Conservation (phyloP, 495 filamentous ascomycete species). For the Neurospora tetraspora region DNA sequence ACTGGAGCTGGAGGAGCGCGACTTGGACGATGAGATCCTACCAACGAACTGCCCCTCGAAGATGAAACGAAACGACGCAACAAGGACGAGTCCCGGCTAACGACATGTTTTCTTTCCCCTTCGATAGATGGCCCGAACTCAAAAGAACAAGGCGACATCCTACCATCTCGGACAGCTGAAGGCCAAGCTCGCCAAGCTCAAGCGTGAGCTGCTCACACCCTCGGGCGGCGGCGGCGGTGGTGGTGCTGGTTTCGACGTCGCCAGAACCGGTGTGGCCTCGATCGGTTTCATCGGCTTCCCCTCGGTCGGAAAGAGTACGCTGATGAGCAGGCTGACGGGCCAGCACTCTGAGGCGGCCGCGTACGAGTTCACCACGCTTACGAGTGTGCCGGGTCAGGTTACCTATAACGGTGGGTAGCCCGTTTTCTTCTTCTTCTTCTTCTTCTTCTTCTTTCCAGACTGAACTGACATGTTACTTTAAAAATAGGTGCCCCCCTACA, state of each 20-base stretch:
- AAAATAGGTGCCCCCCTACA: slow-evolving; percentile 74
- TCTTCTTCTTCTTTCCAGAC: background rate
- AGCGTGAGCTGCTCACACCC: slow-evolving; percentile 88
- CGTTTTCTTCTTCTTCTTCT: background rate
- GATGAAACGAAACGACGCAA: background rate
- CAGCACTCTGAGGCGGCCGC: slow-evolving; percentile 95
- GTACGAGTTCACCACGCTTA: slow-evolving; percentile 97
- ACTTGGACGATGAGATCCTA: slow-evolving; percentile 10
- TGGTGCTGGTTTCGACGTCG: slow-evolving; percentile 94
- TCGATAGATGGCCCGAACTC: slow-evolving; percentile 78
- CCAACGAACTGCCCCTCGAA: slow-evolving; percentile 2
- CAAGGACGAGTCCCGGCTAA: background rate
- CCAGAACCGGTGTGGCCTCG: slow-evolving; percentile 92
- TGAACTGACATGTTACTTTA: background rate
- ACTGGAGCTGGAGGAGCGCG: background rate
- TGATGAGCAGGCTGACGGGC: slow-evolving; percentile 90
- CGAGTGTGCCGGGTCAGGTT: slow-evolving; percentile 94
- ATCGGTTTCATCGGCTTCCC: slow-evolving; percentile 84
- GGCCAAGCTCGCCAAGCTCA: slow-evolving; percentile 95
- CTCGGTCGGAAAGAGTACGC: slow-evolving; percentile 94
- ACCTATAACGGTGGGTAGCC: slow-evolving; percentile 64
- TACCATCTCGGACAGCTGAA: slow-evolving; percentile 86
- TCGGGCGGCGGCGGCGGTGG: slow-evolving; percentile 67
- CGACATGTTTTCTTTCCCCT: background rate
- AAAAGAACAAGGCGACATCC: slow-evolving; percentile 97